These are phyloP conservation scores for Drosera capensis DNA, from an alignment of 148 eudicot genomes.

Conservation along the genomic window DNA sequence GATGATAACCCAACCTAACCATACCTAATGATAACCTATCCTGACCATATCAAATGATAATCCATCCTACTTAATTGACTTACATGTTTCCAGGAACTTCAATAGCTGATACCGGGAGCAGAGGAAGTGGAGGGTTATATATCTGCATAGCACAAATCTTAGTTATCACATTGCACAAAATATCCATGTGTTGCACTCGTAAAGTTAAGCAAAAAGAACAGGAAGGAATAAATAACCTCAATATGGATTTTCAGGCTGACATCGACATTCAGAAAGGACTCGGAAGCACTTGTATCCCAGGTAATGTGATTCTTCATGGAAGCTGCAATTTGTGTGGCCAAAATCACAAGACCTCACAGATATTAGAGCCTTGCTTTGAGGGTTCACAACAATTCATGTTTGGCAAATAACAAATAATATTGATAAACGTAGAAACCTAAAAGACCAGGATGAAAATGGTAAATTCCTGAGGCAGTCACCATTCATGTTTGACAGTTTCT, in stretches of 20 bases:
- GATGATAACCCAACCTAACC: too few relatives aligned
- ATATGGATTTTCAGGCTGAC: slow-evolving; percentile 54
- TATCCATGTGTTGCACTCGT: too few relatives aligned
- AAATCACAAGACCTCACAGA: background rate
- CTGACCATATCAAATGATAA: too few relatives aligned
- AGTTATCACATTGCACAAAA: too few relatives aligned
- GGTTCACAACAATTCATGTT: background rate
- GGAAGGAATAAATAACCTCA: slow-evolving; percentile 27
- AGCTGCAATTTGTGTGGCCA: slow-evolving; percentile 34
- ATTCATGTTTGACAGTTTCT: too few relatives aligned
- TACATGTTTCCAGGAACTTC: slow-evolving; percentile 84
- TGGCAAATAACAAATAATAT: background rate
- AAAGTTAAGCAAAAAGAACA: background rate
- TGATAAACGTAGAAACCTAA: background rate
- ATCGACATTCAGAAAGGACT: slow-evolving; percentile 53
- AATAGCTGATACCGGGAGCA: slow-evolving; percentile 70
- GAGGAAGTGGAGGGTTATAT: slow-evolving; percentile 42
- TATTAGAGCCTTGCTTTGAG: background rate
- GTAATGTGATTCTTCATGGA: slow-evolving; percentile 60
- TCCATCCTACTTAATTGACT: slow-evolving; percentile 25
- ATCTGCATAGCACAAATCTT: slow-evolving; percentile 34
- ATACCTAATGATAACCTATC: too few relatives aligned
- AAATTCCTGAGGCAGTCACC: too few relatives aligned
- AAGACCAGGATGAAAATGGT: too few relatives aligned
- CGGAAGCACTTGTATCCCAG: slow-evolving; percentile 39